phyloP scores from a whole-genome alignment of 176 grass and related monocot genomes.

The Themeda triandra region DNA sequence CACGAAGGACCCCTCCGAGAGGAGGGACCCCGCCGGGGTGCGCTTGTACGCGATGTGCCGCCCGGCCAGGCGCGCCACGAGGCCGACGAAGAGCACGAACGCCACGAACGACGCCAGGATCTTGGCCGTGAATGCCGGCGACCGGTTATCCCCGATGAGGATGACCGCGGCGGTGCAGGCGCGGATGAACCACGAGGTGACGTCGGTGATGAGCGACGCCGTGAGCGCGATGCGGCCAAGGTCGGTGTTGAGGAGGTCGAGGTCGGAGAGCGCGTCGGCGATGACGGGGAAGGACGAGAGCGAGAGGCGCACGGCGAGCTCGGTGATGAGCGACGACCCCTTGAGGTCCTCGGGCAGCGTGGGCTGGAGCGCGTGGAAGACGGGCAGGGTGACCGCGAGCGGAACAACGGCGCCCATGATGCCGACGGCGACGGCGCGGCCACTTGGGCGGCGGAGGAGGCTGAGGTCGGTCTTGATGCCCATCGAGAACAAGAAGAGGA shows the following conservation, averaged over 20 bases:
- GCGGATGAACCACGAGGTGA: conserved; percentile 49
- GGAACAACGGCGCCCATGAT: conserved; percentile 48
- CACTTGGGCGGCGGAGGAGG: conserved; percentile 47
- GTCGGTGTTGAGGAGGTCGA: conserved; percentile 83
- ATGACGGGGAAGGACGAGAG: conserved; percentile 74
- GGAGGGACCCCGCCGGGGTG: conserved; percentile 29
- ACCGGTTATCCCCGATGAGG: background rate
- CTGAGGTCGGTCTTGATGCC: conserved; percentile 69
- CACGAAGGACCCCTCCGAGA: conserved; percentile 56
- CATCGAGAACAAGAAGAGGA: conserved; percentile 75
- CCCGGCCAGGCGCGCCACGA: conserved; percentile 36
- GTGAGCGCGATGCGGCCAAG: conserved; percentile 77
- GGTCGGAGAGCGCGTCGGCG: conserved; percentile 59
- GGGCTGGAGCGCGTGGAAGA: conserved; percentile 28
- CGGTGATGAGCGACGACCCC: conserved; percentile 32
- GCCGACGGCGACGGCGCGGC: conserved; percentile 43
- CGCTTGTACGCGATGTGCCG: conserved; percentile 36
- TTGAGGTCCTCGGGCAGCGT: conserved; percentile 44
- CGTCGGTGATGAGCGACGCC: conserved; percentile 68
- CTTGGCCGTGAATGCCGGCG: background rate
- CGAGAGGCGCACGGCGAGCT: conserved; percentile 51
- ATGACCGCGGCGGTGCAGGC: background rate
- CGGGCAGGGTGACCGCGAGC: conserved; percentile 28
- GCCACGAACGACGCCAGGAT: conserved; percentile 35
- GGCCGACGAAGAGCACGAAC: conserved; percentile 36